A percentile compares a stretch with the other conserved stretches of the same genome.
Conservation (phyloP, 768 basidiomycete species). For the Hydnomerulius pinastri region DNA sequence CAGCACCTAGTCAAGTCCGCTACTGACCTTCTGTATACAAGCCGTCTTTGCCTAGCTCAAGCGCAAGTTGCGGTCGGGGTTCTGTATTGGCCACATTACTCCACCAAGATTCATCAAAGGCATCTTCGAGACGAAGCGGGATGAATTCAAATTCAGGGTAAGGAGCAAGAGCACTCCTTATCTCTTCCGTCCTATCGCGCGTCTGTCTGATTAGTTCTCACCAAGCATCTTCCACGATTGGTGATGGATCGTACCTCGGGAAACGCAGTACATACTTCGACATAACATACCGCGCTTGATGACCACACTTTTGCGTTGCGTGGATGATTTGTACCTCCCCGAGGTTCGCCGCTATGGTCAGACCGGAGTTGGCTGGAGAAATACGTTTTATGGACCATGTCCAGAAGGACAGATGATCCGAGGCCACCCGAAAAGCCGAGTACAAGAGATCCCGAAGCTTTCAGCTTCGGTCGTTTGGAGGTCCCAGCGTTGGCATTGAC, state of each 20-base stretch:
- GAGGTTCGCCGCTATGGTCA: conserved; percentile 32
- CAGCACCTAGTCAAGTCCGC: background rate
- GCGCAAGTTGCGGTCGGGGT: conserved; percentile 31
- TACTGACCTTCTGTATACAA: conserved; percentile 29
- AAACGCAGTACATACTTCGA: conserved; percentile 65
- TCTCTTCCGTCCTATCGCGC: conserved; percentile 55
- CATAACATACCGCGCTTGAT: conserved; percentile 63
- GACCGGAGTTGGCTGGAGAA: conserved; percentile 36
- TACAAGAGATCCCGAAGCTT: conserved; percentile 67
- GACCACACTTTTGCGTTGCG: conserved; percentile 63
- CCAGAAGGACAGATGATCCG: conserved; percentile 71
- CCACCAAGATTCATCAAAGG: conserved; percentile 76
- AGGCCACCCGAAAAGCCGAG: conserved; percentile 80
- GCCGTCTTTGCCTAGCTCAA: conserved; percentile 61
- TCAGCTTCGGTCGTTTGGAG: conserved; percentile 58
- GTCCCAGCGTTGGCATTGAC: conserved; percentile 59
- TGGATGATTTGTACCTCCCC: conserved; percentile 68
- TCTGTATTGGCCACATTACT: conserved; percentile 39
- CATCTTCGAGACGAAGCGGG: conserved; percentile 68
- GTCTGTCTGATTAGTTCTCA: conserved; percentile 39
- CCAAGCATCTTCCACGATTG: background rate
- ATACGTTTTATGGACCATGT: conserved; percentile 64
- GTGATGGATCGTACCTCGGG: conserved; percentile 49
- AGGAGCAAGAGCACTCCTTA: conserved; percentile 45
- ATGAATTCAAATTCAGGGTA: conserved; percentile 59